Conservation (phyloP, 257 asterid genomes). For the Leptodermis oblonga region DNA sequence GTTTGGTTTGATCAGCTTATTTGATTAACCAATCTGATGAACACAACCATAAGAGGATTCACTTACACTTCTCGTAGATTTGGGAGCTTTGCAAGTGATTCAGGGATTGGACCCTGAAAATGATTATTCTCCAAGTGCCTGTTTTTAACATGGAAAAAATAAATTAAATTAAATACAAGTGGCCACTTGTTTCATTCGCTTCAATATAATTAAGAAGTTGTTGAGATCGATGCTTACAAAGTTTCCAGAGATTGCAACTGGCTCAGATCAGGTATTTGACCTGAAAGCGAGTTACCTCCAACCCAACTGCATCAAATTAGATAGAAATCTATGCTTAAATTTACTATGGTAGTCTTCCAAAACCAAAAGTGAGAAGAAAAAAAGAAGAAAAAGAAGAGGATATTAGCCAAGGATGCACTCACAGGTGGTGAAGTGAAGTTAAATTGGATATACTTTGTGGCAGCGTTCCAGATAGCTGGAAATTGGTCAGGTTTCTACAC, state of each 20-base stretch:
- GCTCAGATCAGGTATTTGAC: slow-evolving; percentile 65
- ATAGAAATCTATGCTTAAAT: not conserved
- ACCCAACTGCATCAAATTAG: slow-evolving; percentile 40
- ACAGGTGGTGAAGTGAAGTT: slow-evolving; percentile 67
- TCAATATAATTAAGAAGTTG: not conserved
- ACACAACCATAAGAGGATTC: no score
- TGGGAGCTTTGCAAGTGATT: slow-evolving; percentile 46
- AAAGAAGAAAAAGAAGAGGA: not conserved
- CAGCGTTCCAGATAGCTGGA: slow-evolving; percentile 55
- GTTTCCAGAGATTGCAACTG: slow-evolving; percentile 46
- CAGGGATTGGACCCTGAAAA: slow-evolving; percentile 64
- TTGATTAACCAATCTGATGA: no score
- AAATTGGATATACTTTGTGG: slow-evolving; percentile 45
- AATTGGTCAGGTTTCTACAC: slow-evolving; percentile 67
- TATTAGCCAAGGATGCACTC: slow-evolving; percentile 21
- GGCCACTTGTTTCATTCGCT: not conserved
- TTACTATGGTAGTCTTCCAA: not conserved
- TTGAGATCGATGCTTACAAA: slow-evolving; percentile 50
- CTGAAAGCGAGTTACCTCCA: slow-evolving; percentile 61
- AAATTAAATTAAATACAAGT: not conserved
- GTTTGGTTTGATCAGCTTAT: no score
- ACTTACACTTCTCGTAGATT: no score
- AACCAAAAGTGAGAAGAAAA: not conserved
- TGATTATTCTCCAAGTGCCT: slow-evolving; percentile 85
- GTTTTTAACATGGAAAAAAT: slow-evolving; percentile 13